Base-by-base conservation (phyloP, 202 grass and related monocot genomes). In the Zoysia matrella region DNA sequence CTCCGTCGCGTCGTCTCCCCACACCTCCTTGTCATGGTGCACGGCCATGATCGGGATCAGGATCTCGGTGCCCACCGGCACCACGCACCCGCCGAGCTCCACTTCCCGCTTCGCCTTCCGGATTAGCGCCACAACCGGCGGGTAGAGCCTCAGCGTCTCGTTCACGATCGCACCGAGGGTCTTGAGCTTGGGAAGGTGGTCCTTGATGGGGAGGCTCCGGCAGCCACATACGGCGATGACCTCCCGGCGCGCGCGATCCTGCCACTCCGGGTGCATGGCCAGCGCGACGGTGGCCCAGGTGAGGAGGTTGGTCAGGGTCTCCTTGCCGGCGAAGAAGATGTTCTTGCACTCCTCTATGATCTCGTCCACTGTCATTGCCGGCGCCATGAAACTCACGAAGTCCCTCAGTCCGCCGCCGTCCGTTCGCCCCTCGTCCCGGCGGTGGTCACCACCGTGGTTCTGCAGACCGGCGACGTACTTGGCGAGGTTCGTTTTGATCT, bases 301-400 rank as follows among this genome's bases (percentile, higher is more conserved):
- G 61, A 94, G 84, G 71, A 94, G 87, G 75, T 69, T 94, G 40
- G 75, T 61, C 4, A 88, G 70, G n/a, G 95, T 95, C 86, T 98
- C 91, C 88, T 88, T 89, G 1, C 95, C 95, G 2, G 95, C 95
- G 87, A 95, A 98, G 91, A 94, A 98, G 82, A 98, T 88, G 68
- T 89, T 95, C 85, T 98, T 98, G 89, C 90, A 87, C 87, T 94
- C 92, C 87, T 94, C 89, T n/a, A 91, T 76, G 71, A 92, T 92
- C 71, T 94, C 87, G 1, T 73, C 65, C 8, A 77, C 47, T 44
- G 72, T 67, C 69, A 94, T 83, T 39, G 79, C 60, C 6, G 91
- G 72, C 48, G 85, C 14, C 69, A 86, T 86, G 73, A 86, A 78
- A 55, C 80, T 61, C 84, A 86, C 78, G 18, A 82, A 60, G n/a